phyloP scores from a whole-genome alignment of 2,329 filamentous ascomycete species.

The Nigrospora sphaerica region DNA sequence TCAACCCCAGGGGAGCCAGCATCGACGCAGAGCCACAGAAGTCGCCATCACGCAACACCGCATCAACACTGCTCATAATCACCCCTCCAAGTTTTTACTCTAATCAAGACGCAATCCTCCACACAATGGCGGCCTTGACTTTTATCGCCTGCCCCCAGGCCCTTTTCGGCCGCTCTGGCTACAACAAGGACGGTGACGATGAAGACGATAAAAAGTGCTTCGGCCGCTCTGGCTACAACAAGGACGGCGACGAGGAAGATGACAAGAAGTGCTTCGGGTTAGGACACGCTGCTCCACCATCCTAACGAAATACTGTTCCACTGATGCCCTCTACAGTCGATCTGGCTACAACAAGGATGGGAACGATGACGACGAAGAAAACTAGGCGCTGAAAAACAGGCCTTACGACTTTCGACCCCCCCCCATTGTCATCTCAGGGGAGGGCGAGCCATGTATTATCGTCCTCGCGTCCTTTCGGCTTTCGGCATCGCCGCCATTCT shows the following conservation, averaged over 20 bases:
- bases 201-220: conserved; percentile 12
- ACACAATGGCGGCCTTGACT: conserved; percentile 30
- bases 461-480: no score
- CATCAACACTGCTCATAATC: background rate
- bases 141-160: conserved; percentile 22
- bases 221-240: conserved; percentile 11
- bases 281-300: no score
- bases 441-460: no score
- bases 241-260: conserved; percentile 8
- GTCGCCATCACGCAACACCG: background rate
- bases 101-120: no score
- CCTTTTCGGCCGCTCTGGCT: conserved; percentile 33
- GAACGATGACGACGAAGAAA: conserved; percentile 9
- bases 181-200: conserved; percentile 30
- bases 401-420: background rate
- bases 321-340: conserved; percentile 4
- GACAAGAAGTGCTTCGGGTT: conserved; percentile 17
- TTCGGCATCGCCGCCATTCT: no score
- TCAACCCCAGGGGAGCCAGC: conserved; percentile 1
- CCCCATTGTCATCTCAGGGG: background rate
- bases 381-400: background rate
- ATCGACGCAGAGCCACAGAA: background rate
- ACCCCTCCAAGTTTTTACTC: background rate
- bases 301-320: no score
- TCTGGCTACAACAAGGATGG: conserved; percentile 26